phyloP scores from a whole-genome alignment of 1,284 basidiomycete genomes.

The Cryptococcus wingfieldii region DNA sequence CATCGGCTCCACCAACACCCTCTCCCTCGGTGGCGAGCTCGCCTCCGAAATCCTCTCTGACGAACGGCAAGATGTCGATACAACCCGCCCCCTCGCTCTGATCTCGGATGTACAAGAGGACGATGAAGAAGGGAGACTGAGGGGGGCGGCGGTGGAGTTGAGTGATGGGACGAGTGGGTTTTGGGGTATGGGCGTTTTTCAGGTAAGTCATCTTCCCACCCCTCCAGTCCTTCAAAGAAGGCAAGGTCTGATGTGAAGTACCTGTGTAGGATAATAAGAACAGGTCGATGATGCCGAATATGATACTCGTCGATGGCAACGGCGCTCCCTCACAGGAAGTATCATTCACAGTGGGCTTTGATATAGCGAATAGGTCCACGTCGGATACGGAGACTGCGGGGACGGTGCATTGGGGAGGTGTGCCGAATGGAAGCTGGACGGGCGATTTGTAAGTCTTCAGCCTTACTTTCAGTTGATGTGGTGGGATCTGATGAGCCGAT shows the following conservation, averaged over 20 bases:
- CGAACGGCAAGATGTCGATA: conserved; percentile 17
- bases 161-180: conserved; percentile 34
- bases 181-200: conserved; percentile 41
- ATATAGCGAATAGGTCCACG: conserved; percentile 19
- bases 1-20: conserved; percentile 15
- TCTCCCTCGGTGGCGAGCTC: conserved; percentile 19
- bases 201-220: conserved; percentile 20
- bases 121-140: conserved; percentile 2
- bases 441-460: conserved; percentile 38
- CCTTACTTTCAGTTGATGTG: background rate
- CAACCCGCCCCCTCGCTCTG: conserved; percentile 10
- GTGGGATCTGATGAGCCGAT: background rate
- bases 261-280: conserved; percentile 13
- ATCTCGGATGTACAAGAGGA: conserved; percentile 8
- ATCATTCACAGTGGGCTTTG: conserved; percentile 35
- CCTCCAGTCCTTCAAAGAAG: background rate
- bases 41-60: conserved; percentile 26
- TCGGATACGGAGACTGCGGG: conserved; percentile 22
- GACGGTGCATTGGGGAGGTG: conserved; percentile 43
- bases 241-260: background rate
- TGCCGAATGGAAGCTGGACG: conserved; percentile 21
- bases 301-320: conserved; percentile 15
- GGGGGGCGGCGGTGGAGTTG: conserved; percentile 8
- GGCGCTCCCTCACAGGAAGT: conserved; percentile 12
- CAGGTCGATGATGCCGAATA: conserved; percentile 26